Conservation (phyloP, 2,329 filamentous ascomycete genomes). For the Fusarium cyanostomum region DNA sequence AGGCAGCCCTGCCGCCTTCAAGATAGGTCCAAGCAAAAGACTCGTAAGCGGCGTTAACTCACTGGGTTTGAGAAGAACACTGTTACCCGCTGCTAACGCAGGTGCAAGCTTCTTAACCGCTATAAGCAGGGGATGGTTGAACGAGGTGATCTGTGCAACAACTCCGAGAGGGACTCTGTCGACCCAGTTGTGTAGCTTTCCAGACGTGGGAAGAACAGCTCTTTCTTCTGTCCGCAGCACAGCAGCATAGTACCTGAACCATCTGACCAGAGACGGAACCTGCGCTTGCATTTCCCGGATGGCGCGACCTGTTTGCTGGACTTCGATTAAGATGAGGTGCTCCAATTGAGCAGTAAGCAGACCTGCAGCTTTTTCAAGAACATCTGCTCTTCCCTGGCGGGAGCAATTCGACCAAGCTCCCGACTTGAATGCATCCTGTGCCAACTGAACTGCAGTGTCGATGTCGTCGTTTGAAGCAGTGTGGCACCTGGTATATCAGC, state of each 20-base stretch:
- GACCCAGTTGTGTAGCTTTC: constrained; percentile 66
- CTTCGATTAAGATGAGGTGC: constrained; percentile 69
- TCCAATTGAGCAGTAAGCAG: constrained; percentile 63
- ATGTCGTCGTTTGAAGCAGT: constrained; percentile 45
- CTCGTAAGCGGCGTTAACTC: constrained; percentile 70
- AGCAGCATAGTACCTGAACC: constrained; percentile 77
- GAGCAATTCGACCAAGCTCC: constrained; percentile 71
- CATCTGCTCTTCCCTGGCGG: constrained; percentile 66
- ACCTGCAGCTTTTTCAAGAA: constrained; percentile 67
- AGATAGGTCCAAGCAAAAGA: constrained; percentile 66
- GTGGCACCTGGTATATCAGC: constrained; percentile 35
- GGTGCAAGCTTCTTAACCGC: constrained; percentile 69
- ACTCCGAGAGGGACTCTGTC: constrained; percentile 66
- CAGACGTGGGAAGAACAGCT: constrained; percentile 70
- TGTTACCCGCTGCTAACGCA: constrained; percentile 67
- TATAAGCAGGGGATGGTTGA: constrained; percentile 68
- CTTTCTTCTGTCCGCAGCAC: constrained; percentile 74
- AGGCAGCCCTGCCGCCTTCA: constrained; percentile 74
- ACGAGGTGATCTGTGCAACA: constrained; percentile 65
- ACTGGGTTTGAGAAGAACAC: constrained; percentile 68
- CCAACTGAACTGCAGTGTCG: constrained; percentile 49
- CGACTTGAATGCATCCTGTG: constrained; percentile 72
- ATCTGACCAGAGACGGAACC: constrained; percentile 70
- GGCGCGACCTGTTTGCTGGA: constrained; percentile 73
- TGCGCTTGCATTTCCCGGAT: constrained; percentile 77